phyloP scores from a whole-genome alignment of 2,329 filamentous ascomycete species.

The Fusarium domesticum region DNA sequence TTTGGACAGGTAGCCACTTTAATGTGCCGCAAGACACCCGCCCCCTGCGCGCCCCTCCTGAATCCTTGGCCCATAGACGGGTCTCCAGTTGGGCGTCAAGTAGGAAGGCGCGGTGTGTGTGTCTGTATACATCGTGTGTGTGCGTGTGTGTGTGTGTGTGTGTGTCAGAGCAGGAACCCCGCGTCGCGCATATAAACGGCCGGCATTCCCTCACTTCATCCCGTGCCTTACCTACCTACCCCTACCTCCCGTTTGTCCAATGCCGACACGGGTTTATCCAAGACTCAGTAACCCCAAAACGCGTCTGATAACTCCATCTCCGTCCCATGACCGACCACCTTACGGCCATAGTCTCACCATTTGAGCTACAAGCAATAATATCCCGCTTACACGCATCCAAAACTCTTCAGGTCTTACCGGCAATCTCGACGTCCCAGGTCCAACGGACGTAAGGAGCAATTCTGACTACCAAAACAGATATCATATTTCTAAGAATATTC shows the following conservation, averaged over 20 bases:
- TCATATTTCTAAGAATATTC: no score
- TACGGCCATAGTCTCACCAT: no score
- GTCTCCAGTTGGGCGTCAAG: no score
- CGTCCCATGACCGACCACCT: no score
- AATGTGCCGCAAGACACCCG: neutral
- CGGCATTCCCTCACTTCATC: constrained; percentile 39
- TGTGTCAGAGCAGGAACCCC: constrained; percentile 18
- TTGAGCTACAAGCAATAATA: no score
- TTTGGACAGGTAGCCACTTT: constrained; percentile 9
- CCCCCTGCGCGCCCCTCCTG: constrained; percentile 2
- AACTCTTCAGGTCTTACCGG: no score
- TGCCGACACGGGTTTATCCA: constrained; percentile 16
- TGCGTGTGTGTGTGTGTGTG: constrained; percentile 3
- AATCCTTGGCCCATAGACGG: constrained; percentile 2
- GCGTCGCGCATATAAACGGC: constrained; percentile 49
- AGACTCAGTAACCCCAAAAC: no score
- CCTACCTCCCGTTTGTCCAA: constrained; percentile 15
- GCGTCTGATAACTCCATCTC: no score
- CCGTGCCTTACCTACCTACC: constrained; percentile 17
- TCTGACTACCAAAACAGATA: no score
- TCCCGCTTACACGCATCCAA: no score
- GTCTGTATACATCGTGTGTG: neutral
- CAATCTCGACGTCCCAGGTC: no score
- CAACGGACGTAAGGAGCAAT: no score
- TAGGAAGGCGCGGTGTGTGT: neutral